Base-by-base conservation (phyloP, 208 protist species). In the Leishmania martiniquensis region DNA sequence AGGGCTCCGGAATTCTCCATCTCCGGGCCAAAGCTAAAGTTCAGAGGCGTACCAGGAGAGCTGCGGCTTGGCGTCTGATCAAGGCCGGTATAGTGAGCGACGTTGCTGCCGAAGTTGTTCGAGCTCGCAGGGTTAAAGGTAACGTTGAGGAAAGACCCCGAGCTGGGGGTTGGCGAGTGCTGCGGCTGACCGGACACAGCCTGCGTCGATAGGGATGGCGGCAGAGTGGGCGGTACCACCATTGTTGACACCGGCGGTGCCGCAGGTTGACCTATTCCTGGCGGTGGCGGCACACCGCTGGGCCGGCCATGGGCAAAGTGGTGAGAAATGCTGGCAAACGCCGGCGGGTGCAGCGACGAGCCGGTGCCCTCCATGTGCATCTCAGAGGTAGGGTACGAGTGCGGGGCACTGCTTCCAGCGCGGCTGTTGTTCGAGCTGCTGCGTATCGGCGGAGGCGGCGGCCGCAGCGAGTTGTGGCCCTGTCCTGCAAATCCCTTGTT, bases 1-100 rank as follows among this genome's bases (percentile, higher is more conserved):
- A 34, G 42, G 47, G 63, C 65, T 17, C 57, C 78, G 9, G 60
- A 70, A 44, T 78, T 74, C 39, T 82, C 83, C 75, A 57, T 75
- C 25, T 87, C 86, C 13, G 74, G 59, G 17, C 77, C 74, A 55
- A 88, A 88, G 75, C 84, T 89, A 66, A 87, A 87, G 77, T 84
- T 91, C 20, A 89, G 83, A 47, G 87, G 82, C n/a, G 85, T 86
- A 54, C 63, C 73, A 3, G 85, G 83, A 44, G 45, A 81, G 52
- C 76, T 75, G 71, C 85, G 82, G 44, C 78, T 85, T 34, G 80
- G 68, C 3, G 84, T 78, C 57, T 77, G 78, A 1, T 83, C 77
- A 22, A 80, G 29, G 15, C 5, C 66, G 12, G 69, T 52, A 62
- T 63, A 83, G 51, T 86, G 72, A 2, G 72, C 55, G 49, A 75